Percentiles rank a stretch among this genome's conserved stretches.
phyloP scores from a whole-genome alignment of 1,284 basidiomycete genomes.

The Cutaneotrichosporon cyanovorans region DNA sequence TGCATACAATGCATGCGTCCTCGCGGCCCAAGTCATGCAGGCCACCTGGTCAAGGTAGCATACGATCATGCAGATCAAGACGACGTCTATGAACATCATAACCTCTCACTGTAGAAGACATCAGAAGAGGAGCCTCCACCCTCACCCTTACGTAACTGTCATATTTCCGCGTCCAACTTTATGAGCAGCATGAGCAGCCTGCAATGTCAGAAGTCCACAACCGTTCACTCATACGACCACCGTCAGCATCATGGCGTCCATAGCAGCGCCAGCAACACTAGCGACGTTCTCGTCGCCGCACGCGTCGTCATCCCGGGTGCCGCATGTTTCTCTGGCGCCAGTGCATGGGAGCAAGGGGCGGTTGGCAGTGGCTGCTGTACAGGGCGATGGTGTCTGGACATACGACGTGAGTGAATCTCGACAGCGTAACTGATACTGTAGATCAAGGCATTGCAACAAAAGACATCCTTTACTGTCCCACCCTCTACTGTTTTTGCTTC shows the following conservation, averaged over 20 bases:
- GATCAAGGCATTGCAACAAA: slow-evolving; percentile 40
- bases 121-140: too few relatives aligned
- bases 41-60: too few relatives aligned
- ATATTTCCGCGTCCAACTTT: too few relatives aligned
- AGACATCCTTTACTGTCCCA: slow-evolving; percentile 42
- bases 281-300: slow-evolving; percentile 36
- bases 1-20: too few relatives aligned
- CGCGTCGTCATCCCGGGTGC: slow-evolving; percentile 33
- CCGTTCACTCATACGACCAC: too few relatives aligned
- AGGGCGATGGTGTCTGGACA: slow-evolving; percentile 46
- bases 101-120: too few relatives aligned
- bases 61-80: too few relatives aligned
- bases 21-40: too few relatives aligned
- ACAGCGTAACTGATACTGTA: slow-evolving; percentile 10
- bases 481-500: slow-evolving; percentile 38
- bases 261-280: slow-evolving; percentile 35
- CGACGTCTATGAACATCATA: too few relatives aligned
- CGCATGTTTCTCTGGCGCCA: slow-evolving; percentile 34
- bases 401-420: slow-evolving; percentile 39
- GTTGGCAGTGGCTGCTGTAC: slow-evolving; percentile 41
- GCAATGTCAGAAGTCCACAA: background rate
- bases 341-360: slow-evolving; percentile 30
- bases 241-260: slow-evolving; percentile 35
- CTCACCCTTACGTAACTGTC: too few relatives aligned
- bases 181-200: too few relatives aligned